Base-by-base conservation (phyloP, 306 rosid species). In the Ormosia semicastrata region DNA sequence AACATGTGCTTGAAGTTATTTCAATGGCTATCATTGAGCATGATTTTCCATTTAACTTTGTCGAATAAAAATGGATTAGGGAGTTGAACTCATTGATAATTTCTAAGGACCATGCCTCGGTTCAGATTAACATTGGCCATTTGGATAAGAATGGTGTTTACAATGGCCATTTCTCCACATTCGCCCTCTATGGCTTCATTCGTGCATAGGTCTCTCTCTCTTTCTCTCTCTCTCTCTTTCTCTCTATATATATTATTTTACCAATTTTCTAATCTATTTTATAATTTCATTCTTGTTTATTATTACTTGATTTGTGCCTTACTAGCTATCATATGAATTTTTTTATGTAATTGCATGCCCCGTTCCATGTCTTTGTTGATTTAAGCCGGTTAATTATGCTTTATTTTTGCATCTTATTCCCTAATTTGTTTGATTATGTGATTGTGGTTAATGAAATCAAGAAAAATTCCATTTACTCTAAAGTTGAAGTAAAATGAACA, bases 81-180 rank as follows among this genome's bases (percentile, higher is more conserved):
- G 24, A 24, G 24, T 24, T 24, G 24, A 24, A 24, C 24, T 24
- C 24, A 24, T 24, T 24, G 24, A 94, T 94, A 1, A 90, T 95
- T 0, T 79, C 98, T 0, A 94, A 92, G 87, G 97, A 94, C 76
- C 94, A 94, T 44, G 98, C 98, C 0, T 92, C 95, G 0, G 95
- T 92, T 73, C 95, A 92, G 89, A 81, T 94, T 2, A 92, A 94
- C 80, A 40, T 92, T 2, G 97, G 98, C 0, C 98, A 92, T 75
- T 53, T 94, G 57, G 98, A 92, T 11, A 95, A 94, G 80, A 89
- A 59, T 33, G 98, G 95, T 36, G 44, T 88, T 44, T 90, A 90
- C 91, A 90, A 89, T 32, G 89, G 94, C 14, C 89, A 87, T 4
- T 92, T 85, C 87, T 69, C 95, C 82, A 87, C 98, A 39, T 92